Conservation (phyloP, 805 yeast species). For the Kluyveromyces nonfermentans region DNA sequence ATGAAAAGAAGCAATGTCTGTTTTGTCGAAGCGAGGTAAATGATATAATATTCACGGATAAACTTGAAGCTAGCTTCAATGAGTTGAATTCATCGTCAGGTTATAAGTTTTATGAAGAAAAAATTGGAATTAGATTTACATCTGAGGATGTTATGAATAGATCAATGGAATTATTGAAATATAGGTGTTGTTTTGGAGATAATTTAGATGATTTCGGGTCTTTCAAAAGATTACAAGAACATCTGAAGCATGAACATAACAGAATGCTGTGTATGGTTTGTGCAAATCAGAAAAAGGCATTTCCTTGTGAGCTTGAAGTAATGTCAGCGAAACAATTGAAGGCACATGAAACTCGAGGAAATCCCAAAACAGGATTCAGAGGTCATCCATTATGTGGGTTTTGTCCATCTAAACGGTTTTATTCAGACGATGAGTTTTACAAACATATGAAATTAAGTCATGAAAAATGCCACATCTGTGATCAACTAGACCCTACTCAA, state of each 20-base stretch:
- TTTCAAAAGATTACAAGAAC: slow-evolving; percentile 55
- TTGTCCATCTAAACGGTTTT: slow-evolving; percentile 66
- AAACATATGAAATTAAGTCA: slow-evolving; percentile 76
- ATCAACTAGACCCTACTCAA: slow-evolving; percentile 45
- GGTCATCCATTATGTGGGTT: slow-evolving; percentile 89
- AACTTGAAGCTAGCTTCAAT: slow-evolving; percentile 29
- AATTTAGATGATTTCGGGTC: slow-evolving; percentile 30
- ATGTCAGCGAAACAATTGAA: slow-evolving; percentile 54
- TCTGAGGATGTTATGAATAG: slow-evolving; percentile 37
- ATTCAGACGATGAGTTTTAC: slow-evolving; percentile 79
- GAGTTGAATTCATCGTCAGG: slow-evolving; percentile 28
- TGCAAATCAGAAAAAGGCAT: slow-evolving; percentile 64
- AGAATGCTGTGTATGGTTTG: slow-evolving; percentile 67
- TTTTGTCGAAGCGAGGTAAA: slow-evolving; percentile 73
- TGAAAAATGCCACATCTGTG: slow-evolving; percentile 87
- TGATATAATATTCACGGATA: slow-evolving; percentile 48
- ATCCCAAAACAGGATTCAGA: slow-evolving; percentile 54
- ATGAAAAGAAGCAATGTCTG: slow-evolving; percentile 63
- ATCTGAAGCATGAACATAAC: slow-evolving; percentile 55
- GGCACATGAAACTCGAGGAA: slow-evolving; percentile 67
- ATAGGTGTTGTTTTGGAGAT: slow-evolving; percentile 46
- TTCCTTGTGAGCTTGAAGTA: slow-evolving; percentile 58
- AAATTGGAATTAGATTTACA: slow-evolving; percentile 53
- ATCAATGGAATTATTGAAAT: slow-evolving; percentile 44
- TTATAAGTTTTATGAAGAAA: slow-evolving; percentile 32